phyloP scores from a whole-genome alignment of 176 grass and related monocot species.

The Rhynchospora pubera region DNA sequence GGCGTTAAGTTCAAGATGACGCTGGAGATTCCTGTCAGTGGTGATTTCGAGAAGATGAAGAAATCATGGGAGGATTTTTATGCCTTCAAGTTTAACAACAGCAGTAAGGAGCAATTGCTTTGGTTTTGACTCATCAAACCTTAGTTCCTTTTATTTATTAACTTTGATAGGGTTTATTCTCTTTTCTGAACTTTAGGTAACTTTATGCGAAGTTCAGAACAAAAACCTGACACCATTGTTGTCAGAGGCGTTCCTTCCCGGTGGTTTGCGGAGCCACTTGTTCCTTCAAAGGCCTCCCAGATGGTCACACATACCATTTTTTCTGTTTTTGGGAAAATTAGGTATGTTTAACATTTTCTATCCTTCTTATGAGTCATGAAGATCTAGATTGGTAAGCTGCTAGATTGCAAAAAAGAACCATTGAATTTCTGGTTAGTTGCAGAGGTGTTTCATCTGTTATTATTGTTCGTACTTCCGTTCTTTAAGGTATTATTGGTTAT shows the following conservation, averaged over 20 bases:
- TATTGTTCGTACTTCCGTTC: background rate
- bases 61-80: slow-evolving; percentile 94
- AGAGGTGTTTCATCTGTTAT: background rate
- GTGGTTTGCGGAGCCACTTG: slow-evolving; percentile 80
- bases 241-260: slow-evolving; percentile 73
- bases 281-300: slow-evolving; percentile 72
- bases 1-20: slow-evolving; percentile 80
- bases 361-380: background rate
- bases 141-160: slow-evolving; percentile 8
- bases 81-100: slow-evolving; percentile 45
- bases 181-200: slow-evolving; percentile 46
- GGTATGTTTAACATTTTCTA: slow-evolving; percentile 23
- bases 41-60: slow-evolving; percentile 64
- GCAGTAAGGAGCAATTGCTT: slow-evolving; percentile 32
- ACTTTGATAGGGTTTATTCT: background rate
- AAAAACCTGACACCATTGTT: slow-evolving; percentile 62
- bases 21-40: slow-evolving; percentile 44
- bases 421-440: background rate
- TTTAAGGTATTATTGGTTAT: background rate
- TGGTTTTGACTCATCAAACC: background rate
- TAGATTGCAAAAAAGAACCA: background rate
- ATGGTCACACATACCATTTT: slow-evolving; percentile 91
- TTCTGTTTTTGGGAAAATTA: slow-evolving; percentile 86
- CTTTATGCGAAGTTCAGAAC: slow-evolving; percentile 40
- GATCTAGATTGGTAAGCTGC: background rate